phyloP scores from a whole-genome alignment of 805 yeast genomes.

The Wickerhamiella qilinensis region DNA sequence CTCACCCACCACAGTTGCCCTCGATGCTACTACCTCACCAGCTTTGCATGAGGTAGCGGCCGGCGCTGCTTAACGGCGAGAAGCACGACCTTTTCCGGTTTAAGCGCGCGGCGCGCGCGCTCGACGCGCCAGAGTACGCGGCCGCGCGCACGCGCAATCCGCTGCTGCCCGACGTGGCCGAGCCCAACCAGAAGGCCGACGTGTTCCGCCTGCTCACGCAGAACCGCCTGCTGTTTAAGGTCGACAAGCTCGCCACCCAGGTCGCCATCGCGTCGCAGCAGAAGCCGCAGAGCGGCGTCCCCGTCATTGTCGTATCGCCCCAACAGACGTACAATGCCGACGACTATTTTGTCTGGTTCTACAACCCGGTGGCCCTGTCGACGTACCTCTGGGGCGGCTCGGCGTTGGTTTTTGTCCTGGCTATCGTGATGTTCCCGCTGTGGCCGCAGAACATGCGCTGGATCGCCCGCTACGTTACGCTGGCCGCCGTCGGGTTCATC shows the following conservation, averaged over 20 bases:
- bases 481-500: slow-evolving; percentile 57
- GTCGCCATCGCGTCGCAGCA: slow-evolving; percentile 43
- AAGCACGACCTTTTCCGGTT: slow-evolving; percentile 67
- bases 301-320: slow-evolving; percentile 24
- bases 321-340: slow-evolving; percentile 27
- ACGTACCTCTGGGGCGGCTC: slow-evolving; percentile 47
- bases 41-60: slow-evolving; percentile 79
- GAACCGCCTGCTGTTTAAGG: slow-evolving; percentile 60
- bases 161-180: slow-evolving; percentile 32
- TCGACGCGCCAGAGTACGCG: slow-evolving; percentile 56
- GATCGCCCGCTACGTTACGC: slow-evolving; percentile 81
- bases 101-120: slow-evolving; percentile 69
- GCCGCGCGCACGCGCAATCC: slow-evolving; percentile 28
- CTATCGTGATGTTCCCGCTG: slow-evolving; percentile 67
- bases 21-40: no score
- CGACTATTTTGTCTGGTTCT: slow-evolving; percentile 69
- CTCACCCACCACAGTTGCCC: no score
- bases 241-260: slow-evolving; percentile 48
- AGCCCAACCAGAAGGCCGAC: slow-evolving; percentile 41
- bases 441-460: slow-evolving; percentile 87
- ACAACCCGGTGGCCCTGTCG: slow-evolving; percentile 52
- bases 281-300: slow-evolving; percentile 52
- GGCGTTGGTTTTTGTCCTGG: slow-evolving; percentile 47
- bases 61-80: slow-evolving; percentile 57
- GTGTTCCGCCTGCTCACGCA: slow-evolving; percentile 54